Conservation (phyloP, 129 eudicot genomes). For the Mikania micrantha region DNA sequence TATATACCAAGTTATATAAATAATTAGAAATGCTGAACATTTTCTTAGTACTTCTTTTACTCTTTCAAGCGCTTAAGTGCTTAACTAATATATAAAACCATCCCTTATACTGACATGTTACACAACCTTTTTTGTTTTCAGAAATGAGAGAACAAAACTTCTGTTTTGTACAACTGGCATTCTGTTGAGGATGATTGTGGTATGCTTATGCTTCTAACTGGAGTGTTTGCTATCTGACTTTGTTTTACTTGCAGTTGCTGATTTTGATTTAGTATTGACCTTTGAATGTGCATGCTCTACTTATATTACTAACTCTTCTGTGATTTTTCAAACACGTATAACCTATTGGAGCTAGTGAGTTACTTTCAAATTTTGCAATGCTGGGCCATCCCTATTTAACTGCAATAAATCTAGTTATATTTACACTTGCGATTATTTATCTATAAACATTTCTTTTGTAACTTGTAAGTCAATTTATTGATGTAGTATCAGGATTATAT, state of each 20-base stretch:
- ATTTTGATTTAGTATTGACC: background rate
- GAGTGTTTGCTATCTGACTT: background rate
- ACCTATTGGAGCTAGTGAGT: background rate
- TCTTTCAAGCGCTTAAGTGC: background rate
- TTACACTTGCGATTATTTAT: background rate
- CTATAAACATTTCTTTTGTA: background rate
- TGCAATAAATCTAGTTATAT: background rate
- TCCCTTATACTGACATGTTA: slow-evolving; percentile 9
- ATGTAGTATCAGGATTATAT: background rate
- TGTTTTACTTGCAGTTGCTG: slow-evolving; percentile 5
- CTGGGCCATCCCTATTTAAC: background rate
- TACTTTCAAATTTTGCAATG: background rate
- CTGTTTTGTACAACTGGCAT: slow-evolving; percentile 98
- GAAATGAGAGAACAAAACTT: slow-evolving; percentile 95
- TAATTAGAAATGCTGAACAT: background rate
- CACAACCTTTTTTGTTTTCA: slow-evolving; percentile 12
- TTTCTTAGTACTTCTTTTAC: background rate
- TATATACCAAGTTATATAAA: background rate
- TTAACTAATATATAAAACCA: background rate
- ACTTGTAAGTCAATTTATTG: background rate
- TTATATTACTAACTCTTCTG: background rate
- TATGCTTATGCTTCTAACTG: slow-evolving; percentile 30
- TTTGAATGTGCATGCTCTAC: background rate
- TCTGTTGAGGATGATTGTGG: slow-evolving; percentile 84
- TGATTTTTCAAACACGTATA: background rate